phyloP scores from a whole-genome alignment of 2,329 filamentous ascomycete species.

The Penicillium thymicola region DNA sequence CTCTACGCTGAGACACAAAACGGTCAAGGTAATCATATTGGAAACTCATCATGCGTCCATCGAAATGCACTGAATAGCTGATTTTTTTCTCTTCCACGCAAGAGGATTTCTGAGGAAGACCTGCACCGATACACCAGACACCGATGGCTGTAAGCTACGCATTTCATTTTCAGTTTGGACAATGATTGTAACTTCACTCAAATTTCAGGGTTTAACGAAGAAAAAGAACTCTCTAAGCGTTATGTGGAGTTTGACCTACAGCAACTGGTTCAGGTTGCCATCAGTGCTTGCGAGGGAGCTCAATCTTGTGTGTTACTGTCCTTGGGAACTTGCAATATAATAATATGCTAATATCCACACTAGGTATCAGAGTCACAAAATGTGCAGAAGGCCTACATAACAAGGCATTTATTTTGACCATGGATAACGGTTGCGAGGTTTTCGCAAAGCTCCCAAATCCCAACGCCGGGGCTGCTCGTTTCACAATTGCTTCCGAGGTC shows the following conservation, averaged over 20 bases:
- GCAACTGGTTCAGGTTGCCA: no score
- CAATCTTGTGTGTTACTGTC: no score
- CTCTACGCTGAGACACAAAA: background rate
- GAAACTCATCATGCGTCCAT: no score
- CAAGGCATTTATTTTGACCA: constrained; percentile 37
- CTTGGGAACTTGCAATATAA: no score
- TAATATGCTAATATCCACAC: no score
- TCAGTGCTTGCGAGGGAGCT: no score
- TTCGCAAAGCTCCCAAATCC: constrained; percentile 30
- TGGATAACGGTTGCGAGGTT: constrained; percentile 30
- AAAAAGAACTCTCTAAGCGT: constrained; percentile 23
- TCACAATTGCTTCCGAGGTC: constrained; percentile 25
- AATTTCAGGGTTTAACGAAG: constrained; percentile 28
- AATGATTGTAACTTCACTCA: background rate
- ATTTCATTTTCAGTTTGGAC: background rate
- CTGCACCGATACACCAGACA: constrained; percentile 20
- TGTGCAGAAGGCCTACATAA: constrained; percentile 10
- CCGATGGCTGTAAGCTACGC: constrained; percentile 17
- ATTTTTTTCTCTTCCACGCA: background rate
- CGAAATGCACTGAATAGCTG: background rate
- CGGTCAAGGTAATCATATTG: background rate
- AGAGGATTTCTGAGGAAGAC: constrained; percentile 13
- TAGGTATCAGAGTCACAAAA: no score
- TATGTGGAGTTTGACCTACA: no score
- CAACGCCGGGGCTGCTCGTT: constrained; percentile 25